A percentile compares a stretch with the other conserved stretches of the same genome.
Evolutionary conservation across 2,329 filamentous ascomycete species (phyloP).

Genomic region (Chrysosporium queenslandicum): DNA sequence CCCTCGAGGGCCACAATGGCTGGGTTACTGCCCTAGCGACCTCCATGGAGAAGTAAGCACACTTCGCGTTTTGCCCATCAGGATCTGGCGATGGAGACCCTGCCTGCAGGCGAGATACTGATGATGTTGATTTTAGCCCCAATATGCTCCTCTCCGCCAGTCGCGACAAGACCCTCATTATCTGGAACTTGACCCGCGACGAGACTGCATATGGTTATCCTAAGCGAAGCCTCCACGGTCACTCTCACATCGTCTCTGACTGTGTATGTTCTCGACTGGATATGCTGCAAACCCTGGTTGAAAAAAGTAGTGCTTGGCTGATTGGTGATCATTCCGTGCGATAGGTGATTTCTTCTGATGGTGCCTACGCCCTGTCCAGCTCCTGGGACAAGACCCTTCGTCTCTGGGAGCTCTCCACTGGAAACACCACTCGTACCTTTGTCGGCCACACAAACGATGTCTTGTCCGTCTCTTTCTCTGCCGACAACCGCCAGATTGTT

Average conservation of each 20-base stretch:
- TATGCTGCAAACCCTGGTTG: neutral
- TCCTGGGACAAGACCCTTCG: slow-evolving; percentile 99
- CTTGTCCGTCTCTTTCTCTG: slow-evolving; percentile 98
- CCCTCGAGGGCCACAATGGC: slow-evolving; percentile 98
- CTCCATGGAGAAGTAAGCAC: slow-evolving; percentile 90
- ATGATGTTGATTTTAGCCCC: slow-evolving; percentile 53
- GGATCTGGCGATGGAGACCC: slow-evolving; percentile 1
- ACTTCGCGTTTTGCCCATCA: slow-evolving; percentile 5
- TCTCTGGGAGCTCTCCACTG: slow-evolving; percentile 96
- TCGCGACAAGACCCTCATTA: slow-evolving; percentile 98
- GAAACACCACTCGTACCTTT: slow-evolving; percentile 94
- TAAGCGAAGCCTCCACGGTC: slow-evolving; percentile 96
- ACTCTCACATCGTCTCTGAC: slow-evolving; percentile 99
- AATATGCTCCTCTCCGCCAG: slow-evolving; percentile 98
- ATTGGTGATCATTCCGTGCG: slow-evolving; percentile 23
- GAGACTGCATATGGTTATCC: slow-evolving; percentile 97
- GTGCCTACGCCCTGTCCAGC: slow-evolving; percentile 95
- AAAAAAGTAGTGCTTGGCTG: slow-evolving; percentile 17
- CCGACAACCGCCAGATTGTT: slow-evolving; percentile 99
- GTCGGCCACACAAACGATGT: slow-evolving; percentile 99
- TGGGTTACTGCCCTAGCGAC: slow-evolving; percentile 98
- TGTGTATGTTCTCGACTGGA: slow-evolving; percentile 64
- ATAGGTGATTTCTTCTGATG: slow-evolving; percentile 97
- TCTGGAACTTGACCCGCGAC: slow-evolving; percentile 99
- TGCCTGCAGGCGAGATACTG: slow-evolving; percentile 29